Evolutionary conservation across 495 filamentous ascomycete species (phyloP).

Genomic region (Oleoguttula mirabilis): DNA sequence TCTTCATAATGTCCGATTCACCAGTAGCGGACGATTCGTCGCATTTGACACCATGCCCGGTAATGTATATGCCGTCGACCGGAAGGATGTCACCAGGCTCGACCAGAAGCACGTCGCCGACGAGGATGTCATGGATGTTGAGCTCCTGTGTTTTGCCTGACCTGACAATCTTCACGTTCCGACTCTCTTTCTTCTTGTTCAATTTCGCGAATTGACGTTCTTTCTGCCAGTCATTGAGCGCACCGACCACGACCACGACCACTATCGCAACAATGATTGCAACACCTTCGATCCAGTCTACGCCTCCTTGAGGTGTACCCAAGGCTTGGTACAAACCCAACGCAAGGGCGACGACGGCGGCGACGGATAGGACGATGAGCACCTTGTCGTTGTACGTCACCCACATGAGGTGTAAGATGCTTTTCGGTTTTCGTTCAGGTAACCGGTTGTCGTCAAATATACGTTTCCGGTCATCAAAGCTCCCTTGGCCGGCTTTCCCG

Average conservation of each 20-base stretch:
- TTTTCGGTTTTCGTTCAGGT: conserved; percentile 60
- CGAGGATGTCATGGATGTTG: conserved; percentile 67
- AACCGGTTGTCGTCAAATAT: conserved; percentile 59
- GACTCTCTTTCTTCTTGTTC: conserved; percentile 38
- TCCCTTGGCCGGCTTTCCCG: conserved; percentile 13
- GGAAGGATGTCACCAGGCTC: conserved; percentile 77
- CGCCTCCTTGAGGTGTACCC: conserved; percentile 26
- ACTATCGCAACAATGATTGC: conserved; percentile 37
- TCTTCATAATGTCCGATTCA: conserved; percentile 58
- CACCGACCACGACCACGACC: conserved; percentile 35
- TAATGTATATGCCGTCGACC: conserved; percentile 29
- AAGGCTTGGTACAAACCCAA: conserved; percentile 63
- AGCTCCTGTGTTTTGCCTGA: conserved; percentile 67
- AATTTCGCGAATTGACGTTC: conserved; percentile 37
- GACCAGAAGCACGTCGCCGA: conserved; percentile 71
- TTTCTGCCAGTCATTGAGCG: conserved; percentile 36
- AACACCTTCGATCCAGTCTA: conserved; percentile 38
- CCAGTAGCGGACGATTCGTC: conserved; percentile 60
- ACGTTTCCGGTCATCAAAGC: conserved; percentile 51
- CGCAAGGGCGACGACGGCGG: conserved; percentile 71
- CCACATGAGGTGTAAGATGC: conserved; percentile 63
- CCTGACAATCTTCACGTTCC: conserved; percentile 60
- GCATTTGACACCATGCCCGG: conserved; percentile 45
- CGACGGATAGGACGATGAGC: conserved; percentile 62
- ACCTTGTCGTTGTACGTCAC: conserved; percentile 78